A percentile compares a stretch with the other conserved stretches of the same genome.
Conservation (phyloP, 441 rosid genomes). For the Syzygium syzygioides region DNA sequence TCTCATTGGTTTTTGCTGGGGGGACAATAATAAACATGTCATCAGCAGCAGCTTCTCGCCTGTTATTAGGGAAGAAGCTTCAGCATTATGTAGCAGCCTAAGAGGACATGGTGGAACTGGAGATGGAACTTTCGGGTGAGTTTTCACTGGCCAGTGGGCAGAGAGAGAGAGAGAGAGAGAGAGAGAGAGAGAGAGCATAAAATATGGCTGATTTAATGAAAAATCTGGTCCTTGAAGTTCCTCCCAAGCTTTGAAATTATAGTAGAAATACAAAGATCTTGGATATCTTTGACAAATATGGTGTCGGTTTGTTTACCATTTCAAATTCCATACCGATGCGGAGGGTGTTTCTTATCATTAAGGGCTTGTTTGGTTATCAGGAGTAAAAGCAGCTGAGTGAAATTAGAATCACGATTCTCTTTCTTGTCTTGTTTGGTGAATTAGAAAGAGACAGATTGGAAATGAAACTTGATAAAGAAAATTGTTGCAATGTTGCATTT, state of each 20-base stretch:
- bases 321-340: background rate
- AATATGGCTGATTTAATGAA: background rate
- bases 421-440: rapidly evolving
- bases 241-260: too few relatives aligned
- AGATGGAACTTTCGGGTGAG: background rate
- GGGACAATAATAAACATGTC: background rate
- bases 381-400: background rate
- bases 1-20: background rate
- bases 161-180: background rate
- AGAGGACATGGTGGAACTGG: background rate
- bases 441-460: background rate
- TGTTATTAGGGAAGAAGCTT: background rate
- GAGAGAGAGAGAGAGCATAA: background rate
- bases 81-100: background rate
- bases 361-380: background rate
- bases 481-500: rapidly evolving
- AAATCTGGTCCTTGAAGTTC: background rate
- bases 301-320: background rate
- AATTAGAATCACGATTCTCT: background rate
- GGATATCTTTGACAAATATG: too few relatives aligned
- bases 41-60: background rate
- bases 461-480: background rate
- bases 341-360: background rate
- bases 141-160: background rate
- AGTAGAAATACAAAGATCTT: too few relatives aligned